Base-by-base conservation (phyloP, 1,284 basidiomycete species). In the Rhodofomes roseus region DNA sequence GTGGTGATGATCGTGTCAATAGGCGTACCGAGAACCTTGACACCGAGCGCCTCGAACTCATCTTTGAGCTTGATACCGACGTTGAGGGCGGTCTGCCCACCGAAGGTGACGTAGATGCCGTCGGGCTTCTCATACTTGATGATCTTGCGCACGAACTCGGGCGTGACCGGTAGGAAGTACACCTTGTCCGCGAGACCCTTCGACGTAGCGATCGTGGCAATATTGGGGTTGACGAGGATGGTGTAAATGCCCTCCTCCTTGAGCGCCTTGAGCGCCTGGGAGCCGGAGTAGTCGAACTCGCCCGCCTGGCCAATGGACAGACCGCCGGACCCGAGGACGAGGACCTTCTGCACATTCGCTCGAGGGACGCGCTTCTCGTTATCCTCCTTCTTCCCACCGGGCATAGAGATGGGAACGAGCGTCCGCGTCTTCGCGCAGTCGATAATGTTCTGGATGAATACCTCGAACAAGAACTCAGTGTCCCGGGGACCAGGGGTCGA, bases 191-290 rank as follows among this genome's bases (percentile, higher is more conserved):
- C 96, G 54, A 99, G 85, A 68, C 96, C 96, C 70, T 95, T 93
- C 57, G 94, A 96, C 1, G 96, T 99, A 57, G 97, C 96, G 68
- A 99, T 99, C 41, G 97, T 99, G n/a, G 96, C 96, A 70, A 99
- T 99, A 77, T 99, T 99, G 50, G 96, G 95, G 76, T 99, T 99
- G 71, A 99, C 89, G 71, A 99, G 89, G 74, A 98, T 93, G 54
- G 96, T 99, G 78, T 97, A 98, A 72, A 99, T 98, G 31, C 96
- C 96, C 74, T 98, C 96, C 74, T 96, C 94, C 77, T 98, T 98
- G 66, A 99, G 84, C 9, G 96, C 97, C 79, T 99, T 99, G 84
- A 99, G 97, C 14, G 96, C 96, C 76, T 99, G 96, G 48, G 94
- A 96, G 62, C 97, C 96, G 0, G 96, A 98, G 78, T 99, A 99